Percentiles rank a stretch among this genome's conserved stretches.
Conservation (phyloP, 306 rosid genomes). For the Luffa acutangula region DNA sequence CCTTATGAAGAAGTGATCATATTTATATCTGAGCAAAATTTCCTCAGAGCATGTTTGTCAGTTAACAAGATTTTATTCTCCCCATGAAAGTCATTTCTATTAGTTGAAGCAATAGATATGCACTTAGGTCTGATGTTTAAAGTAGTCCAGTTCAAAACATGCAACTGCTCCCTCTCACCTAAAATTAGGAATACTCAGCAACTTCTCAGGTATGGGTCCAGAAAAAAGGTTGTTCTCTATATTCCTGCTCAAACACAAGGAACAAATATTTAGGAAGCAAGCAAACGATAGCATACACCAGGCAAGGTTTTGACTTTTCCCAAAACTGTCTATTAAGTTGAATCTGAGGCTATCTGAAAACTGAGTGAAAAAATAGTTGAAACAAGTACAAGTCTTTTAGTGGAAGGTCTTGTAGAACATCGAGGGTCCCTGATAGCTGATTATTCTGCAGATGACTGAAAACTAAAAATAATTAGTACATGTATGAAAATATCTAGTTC, state of each 20-base stretch:
- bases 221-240: conserved; percentile 64
- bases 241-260: conserved; percentile 53
- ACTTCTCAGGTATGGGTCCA: conserved; percentile 78
- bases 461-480: conserved; percentile 6
- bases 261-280: conserved; percentile 10
- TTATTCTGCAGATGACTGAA: conserved; percentile 75
- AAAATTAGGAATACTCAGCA: conserved; percentile 58
- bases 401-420: conserved; percentile 69
- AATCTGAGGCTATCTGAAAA: conserved; percentile 8
- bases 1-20: not conserved
- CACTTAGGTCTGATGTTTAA: not conserved
- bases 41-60: not conserved
- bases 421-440: conserved; percentile 67
- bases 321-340: not conserved
- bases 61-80: not conserved
- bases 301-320: not conserved
- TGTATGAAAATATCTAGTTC: not conserved
- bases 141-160: not conserved
- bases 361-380: conserved; percentile 16
- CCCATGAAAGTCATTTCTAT: not conserved
- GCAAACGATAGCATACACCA: not conserved
- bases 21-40: not conserved
- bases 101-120: not conserved
- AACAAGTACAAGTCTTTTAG: conserved; percentile 62
- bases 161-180: conserved; percentile 27